phyloP scores from a whole-genome alignment of 148 eudicot genomes.

The Silene uniflora region DNA sequence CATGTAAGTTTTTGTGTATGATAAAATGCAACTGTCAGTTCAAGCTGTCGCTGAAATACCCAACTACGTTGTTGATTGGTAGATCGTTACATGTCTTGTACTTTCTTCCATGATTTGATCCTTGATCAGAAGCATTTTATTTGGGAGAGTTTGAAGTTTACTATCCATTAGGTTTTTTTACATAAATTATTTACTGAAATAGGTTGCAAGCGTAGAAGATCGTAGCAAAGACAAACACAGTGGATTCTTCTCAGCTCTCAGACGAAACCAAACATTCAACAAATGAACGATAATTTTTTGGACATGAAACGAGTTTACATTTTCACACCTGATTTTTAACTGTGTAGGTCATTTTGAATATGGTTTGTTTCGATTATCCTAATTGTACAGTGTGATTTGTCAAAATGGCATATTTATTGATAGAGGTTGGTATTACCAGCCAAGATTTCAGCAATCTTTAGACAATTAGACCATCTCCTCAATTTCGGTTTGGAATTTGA shows the following conservation, averaged over 20 bases:
- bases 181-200: slow-evolving; percentile 25
- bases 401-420: slow-evolving; percentile 16
- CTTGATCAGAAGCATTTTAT: neutral
- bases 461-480: neutral
- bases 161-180: neutral
- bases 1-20: neutral
- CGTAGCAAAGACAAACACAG: slow-evolving; percentile 69
- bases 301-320: slow-evolving; percentile 17
- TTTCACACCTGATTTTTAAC: slow-evolving; percentile 25
- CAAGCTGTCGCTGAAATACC: neutral
- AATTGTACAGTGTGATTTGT: slow-evolving; percentile 40
- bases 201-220: slow-evolving; percentile 84
- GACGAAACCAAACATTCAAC: slow-evolving; percentile 58
- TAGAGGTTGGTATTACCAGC: slow-evolving; percentile 18
- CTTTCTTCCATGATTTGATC: neutral
- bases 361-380: slow-evolving; percentile 13
- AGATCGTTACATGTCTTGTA: neutral
- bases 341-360: slow-evolving; percentile 27
- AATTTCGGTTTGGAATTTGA: slow-evolving; percentile 1
- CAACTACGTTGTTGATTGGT: neutral
- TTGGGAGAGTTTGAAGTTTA: neutral
- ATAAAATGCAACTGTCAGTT: neutral
- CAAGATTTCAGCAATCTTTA: slow-evolving; percentile 17
- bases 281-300: slow-evolving; percentile 19
- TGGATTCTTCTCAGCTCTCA: slow-evolving; percentile 76